Evolutionary conservation across 306 rosid genomes (phyloP).

Genomic region (Datisca glomerata): DNA sequence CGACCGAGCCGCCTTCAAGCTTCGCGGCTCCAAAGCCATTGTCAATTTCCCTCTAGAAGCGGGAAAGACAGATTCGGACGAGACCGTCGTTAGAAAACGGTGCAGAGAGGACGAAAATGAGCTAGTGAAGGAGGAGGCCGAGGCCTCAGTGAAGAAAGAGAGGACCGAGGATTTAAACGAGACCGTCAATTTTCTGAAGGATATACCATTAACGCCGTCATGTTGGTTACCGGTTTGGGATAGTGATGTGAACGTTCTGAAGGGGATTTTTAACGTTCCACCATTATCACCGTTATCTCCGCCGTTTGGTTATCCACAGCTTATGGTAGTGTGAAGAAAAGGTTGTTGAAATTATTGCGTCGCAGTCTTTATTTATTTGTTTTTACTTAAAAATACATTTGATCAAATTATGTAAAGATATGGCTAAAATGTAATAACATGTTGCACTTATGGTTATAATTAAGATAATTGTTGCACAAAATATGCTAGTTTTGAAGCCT

Average conservation of each 20-base stretch:
- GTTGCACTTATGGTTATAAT: too few relatives aligned
- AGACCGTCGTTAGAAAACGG: slow-evolving; percentile 24
- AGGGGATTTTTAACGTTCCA: background rate
- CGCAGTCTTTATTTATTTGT: too few relatives aligned
- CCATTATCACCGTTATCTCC: background rate
- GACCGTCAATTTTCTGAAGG: background rate
- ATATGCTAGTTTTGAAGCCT: too few relatives aligned
- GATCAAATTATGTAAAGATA: too few relatives aligned
- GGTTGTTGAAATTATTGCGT: too few relatives aligned
- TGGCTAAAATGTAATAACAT: too few relatives aligned
- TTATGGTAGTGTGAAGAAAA: too few relatives aligned
- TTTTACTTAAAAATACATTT: too few relatives aligned
- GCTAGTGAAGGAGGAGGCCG: background rate
- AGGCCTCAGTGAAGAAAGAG: background rate
- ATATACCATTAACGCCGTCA: background rate
- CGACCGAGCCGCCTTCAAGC: slow-evolving; percentile 64
- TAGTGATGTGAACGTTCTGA: background rate
- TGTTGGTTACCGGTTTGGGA: background rate
- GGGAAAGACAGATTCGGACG: slow-evolving; percentile 14
- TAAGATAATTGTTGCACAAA: too few relatives aligned
- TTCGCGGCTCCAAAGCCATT: slow-evolving; percentile 67
- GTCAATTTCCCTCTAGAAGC: slow-evolving; percentile 70
- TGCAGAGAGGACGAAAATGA: slow-evolving; percentile 35
- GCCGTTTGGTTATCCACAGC: background rate
- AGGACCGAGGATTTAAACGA: background rate